Evolutionary conservation across 371 early-diverging fungal species (phyloP), one percentile per base, ranked within the genome.

Genomic region (Saksenaea vasiformis): DNA sequence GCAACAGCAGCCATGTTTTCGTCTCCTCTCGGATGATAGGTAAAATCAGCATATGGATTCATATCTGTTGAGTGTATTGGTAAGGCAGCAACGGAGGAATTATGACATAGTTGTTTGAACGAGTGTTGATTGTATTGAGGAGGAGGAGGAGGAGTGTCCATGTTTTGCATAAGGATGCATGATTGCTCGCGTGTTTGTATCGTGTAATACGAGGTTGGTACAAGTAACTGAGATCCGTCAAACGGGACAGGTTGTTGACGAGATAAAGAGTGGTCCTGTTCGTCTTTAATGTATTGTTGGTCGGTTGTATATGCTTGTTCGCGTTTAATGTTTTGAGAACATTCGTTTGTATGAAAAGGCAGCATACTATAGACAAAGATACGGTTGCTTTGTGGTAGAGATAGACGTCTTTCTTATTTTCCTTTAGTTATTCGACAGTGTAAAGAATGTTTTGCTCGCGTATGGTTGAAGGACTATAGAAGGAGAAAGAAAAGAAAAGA

Each of bases 361-460:
- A 47, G n/a, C 51, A 47, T 47, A 47, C n/a, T 47, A 47, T 47
- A 47, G 22, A 47, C 51, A 47, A 47, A 47, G 22, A 47, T 47
- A 31, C 24, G n/a, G 19, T 47, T 26, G 5, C 5, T 41, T 41
- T 41, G 9, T 41, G n/a, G 14, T 13, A 41, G 9, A 41, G 14
- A 41, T 41, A 1, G n/a, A n/a, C 4, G 10, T 47, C n/a, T 10
- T n/a, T 47, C 22, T 44, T n/a, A 19, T 44, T 17, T 8, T 15
- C 1, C 19, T 44, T 44, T 22, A 8, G 10, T 47, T 22, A 22
- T 22, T 4, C 11, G 24, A 10, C 9, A 4, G 51, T 47, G 51
- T 17, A 10, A 1, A 4, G n/a, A 22, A 7, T 10, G 26, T 47
- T 22, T 19, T 47, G 51, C 2, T 19, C 24, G 24, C 7, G 17